Evolutionary conservation across 2,329 filamentous ascomycete genomes (phyloP).

Genomic region (Xylariaceae sp.): DNA sequence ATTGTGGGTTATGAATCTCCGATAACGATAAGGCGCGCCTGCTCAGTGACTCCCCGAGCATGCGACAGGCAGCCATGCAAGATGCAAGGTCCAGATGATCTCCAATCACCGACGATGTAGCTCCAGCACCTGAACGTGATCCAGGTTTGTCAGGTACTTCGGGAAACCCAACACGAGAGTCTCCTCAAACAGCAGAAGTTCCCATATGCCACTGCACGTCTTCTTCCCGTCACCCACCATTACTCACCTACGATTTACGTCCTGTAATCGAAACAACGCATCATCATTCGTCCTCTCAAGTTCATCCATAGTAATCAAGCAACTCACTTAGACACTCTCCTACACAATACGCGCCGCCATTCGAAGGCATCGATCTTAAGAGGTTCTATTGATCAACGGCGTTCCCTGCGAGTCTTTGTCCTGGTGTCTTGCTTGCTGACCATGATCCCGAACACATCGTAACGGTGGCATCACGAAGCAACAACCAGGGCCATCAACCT

Average conservation of each 20-base stretch:
- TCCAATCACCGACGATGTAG: not conserved
- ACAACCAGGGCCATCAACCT: not conserved
- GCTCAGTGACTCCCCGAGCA: not conserved
- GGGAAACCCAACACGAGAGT: not conserved
- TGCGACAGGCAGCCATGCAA: not conserved
- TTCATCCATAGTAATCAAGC: no score
- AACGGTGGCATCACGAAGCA: constrained; percentile 7
- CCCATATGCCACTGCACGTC: no score
- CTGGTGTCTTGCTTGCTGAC: not conserved
- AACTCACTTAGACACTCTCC: no score
- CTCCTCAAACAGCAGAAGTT: no score
- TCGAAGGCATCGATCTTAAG: no score
- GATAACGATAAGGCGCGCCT: not conserved
- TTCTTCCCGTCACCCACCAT: no score
- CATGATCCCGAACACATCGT: constrained; percentile 8
- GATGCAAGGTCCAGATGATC: not conserved
- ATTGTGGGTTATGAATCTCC: not conserved
- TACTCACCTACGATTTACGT: no score
- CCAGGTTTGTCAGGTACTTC: not conserved
- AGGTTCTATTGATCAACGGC: no score
- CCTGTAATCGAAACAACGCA: no score
- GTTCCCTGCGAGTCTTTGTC: not conserved
- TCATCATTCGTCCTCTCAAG: no score
- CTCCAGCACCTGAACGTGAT: not conserved
- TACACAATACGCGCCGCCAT: no score